A percentile compares a stretch with the other conserved stretches of the same genome.
These are phyloP conservation scores for Pulicaria dysenterica DNA, from an alignment of 129 eudicot species.

Conservation along the genomic window DNA sequence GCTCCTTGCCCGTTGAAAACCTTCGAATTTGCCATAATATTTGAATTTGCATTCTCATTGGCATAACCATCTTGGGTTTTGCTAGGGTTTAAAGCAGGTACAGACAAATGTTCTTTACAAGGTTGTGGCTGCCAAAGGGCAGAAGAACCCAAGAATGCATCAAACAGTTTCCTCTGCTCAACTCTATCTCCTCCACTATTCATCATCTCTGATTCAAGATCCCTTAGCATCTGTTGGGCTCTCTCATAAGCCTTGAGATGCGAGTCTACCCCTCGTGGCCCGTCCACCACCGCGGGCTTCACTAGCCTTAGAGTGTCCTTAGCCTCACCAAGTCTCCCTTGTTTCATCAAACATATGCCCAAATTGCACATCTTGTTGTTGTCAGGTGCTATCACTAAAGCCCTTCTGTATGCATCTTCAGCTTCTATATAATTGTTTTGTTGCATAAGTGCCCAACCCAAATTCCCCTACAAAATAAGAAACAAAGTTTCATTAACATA, in stretches of 20 bases:
- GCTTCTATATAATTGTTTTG: constrained; percentile 93
- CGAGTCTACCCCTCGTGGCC: constrained; percentile 91
- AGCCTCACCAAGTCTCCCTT: constrained; percentile 91
- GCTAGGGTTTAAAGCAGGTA: constrained; percentile 24
- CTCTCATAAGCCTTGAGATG: constrained; percentile 98
- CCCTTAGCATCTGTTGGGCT: constrained; percentile 93
- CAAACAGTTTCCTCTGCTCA: constrained; percentile 77
- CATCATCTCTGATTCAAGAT: constrained; percentile 90
- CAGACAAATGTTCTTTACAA: constrained; percentile 60
- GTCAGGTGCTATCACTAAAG: constrained; percentile 84
- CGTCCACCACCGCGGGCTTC: constrained; percentile 82
- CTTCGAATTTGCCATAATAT: not conserved
- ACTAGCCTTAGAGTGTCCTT: constrained; percentile 79
- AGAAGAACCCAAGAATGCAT: constrained; percentile 87
- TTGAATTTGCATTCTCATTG: constrained; percentile 58
- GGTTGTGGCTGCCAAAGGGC: constrained; percentile 99
- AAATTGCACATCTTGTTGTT: constrained; percentile 98
- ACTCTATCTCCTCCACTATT: constrained; percentile 64
- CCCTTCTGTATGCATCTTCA: constrained; percentile 93
- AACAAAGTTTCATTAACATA: not conserved
- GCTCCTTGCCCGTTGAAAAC: constrained; percentile 14
- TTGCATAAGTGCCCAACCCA: constrained; percentile 99
- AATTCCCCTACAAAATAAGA: constrained; percentile 63
- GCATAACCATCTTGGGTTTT: constrained; percentile 52
- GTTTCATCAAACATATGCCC: constrained; percentile 97